Conservation (phyloP, 192 early-diverging fungal genomes). For the Podila minutissima region DNA sequence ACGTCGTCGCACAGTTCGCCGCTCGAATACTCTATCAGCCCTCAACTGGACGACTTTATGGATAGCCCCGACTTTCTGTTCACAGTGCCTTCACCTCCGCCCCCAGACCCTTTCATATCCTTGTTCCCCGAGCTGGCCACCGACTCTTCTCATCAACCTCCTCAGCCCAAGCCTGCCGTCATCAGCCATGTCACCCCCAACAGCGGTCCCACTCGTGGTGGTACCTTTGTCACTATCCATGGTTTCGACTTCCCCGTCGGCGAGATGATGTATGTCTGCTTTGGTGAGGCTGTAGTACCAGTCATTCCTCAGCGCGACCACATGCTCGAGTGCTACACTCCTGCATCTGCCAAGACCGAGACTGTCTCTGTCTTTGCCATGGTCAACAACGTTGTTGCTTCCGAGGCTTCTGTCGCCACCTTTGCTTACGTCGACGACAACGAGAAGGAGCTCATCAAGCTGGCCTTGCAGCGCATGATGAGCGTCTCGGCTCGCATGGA, state of each 20-base stretch:
- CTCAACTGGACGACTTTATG: slow-evolving; percentile 43
- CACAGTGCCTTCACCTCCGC: slow-evolving; percentile 44
- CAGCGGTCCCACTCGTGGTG: slow-evolving; percentile 43
- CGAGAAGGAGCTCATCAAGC: slow-evolving; percentile 50
- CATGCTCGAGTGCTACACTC: slow-evolving; percentile 49
- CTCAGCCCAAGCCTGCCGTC: slow-evolving; percentile 12
- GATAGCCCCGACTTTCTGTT: slow-evolving; percentile 46
- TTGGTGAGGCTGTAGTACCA: slow-evolving; percentile 45
- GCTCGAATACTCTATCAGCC: slow-evolving; percentile 32
- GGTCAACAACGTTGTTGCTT: slow-evolving; percentile 5
- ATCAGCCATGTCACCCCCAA: slow-evolving; percentile 47
- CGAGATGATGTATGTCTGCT: slow-evolving; percentile 46
- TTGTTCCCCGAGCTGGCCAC: slow-evolving; percentile 30
- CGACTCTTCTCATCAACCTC: slow-evolving; percentile 17
- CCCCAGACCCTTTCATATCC: slow-evolving; percentile 47
- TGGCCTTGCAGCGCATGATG: slow-evolving; percentile 48
- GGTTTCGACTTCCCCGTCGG: slow-evolving; percentile 40
- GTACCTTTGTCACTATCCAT: slow-evolving; percentile 45
- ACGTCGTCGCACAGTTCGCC: slow-evolving; percentile 38
- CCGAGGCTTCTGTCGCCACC: slow-evolving; percentile 33
- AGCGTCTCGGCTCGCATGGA: slow-evolving; percentile 49
- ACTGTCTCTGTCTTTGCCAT: slow-evolving; percentile 48
- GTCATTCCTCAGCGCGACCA: slow-evolving; percentile 48
- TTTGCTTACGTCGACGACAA: slow-evolving; percentile 51
- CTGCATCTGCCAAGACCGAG: slow-evolving; percentile 40